phyloP scores from a whole-genome alignment of 805 yeast species.

The Wickerhamiella qilinensis region DNA sequence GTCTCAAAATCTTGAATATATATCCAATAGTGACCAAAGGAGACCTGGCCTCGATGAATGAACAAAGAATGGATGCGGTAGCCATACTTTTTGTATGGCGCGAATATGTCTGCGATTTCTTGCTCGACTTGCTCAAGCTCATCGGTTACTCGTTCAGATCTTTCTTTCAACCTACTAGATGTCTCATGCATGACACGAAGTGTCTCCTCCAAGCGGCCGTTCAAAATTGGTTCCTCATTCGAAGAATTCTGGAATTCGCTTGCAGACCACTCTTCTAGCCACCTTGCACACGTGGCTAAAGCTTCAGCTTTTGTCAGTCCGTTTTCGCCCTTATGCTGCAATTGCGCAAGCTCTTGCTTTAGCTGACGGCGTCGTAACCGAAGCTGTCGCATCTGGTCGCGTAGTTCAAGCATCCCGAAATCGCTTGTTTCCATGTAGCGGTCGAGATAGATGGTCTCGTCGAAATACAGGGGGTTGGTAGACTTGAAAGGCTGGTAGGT shows the following conservation, averaged over 20 bases:
- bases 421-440: conserved; percentile 59
- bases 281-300: conserved; percentile 25
- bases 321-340: conserved; percentile 9
- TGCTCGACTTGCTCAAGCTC: conserved; percentile 28
- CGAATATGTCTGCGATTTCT: conserved; percentile 46
- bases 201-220: conserved; percentile 22
- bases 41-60: conserved; percentile 90
- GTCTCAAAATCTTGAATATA: conserved; percentile 65
- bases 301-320: conserved; percentile 36
- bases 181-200: no score
- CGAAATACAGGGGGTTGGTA: conserved; percentile 65
- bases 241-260: conserved; percentile 3
- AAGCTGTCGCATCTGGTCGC: conserved; percentile 45
- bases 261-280: conserved; percentile 1
- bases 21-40: conserved; percentile 95
- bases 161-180: no score
- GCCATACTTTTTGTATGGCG: conserved; percentile 43
- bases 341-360: conserved; percentile 9
- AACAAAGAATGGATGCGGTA: conserved; percentile 82
- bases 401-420: conserved; percentile 31
- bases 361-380: conserved; percentile 22
- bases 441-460: conserved; percentile 68
- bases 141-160: conserved; percentile 31
- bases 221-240: conserved; percentile 15
- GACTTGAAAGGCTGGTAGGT: conserved; percentile 65